These are phyloP conservation scores for Phytophthora sansomeana DNA, from an alignment of 352 stramenopile genomes.

Conservation along the genomic window DNA sequence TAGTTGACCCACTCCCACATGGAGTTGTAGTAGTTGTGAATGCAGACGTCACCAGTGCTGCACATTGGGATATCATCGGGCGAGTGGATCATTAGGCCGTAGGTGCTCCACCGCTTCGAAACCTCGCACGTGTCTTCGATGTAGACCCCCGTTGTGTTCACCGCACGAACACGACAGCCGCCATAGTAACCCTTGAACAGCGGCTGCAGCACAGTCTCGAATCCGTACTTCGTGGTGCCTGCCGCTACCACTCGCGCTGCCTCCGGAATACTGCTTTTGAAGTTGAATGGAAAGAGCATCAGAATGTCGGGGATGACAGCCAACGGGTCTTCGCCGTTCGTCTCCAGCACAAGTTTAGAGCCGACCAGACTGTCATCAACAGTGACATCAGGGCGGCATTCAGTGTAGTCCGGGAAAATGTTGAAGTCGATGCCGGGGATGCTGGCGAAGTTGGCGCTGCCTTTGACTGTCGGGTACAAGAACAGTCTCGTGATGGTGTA, in stretches of 20 bases:
- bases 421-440: slow-evolving; percentile 42
- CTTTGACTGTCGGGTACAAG: slow-evolving; percentile 32
- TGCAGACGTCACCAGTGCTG: slow-evolving; percentile 27
- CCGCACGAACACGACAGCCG: slow-evolving; percentile 30
- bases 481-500: slow-evolving; percentile 32
- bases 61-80: slow-evolving; percentile 41
- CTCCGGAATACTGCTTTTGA: slow-evolving; percentile 27
- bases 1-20: slow-evolving; percentile 37
- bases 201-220: slow-evolving; percentile 21
- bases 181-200: slow-evolving; percentile 40
- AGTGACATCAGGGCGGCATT: slow-evolving; percentile 30
- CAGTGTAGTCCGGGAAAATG: slow-evolving; percentile 41
- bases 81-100: slow-evolving; percentile 37
- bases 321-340: slow-evolving; percentile 25
- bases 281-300: slow-evolving; percentile 41
- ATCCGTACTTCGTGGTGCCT: slow-evolving; percentile 10
- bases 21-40: slow-evolving; percentile 44
- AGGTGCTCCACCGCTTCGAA: slow-evolving; percentile 23
- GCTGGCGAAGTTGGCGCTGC: slow-evolving; percentile 30
- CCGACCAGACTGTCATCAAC: slow-evolving; percentile 21
- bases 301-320: slow-evolving; percentile 26
- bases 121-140: slow-evolving; percentile 31
- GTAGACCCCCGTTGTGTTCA: slow-evolving; percentile 29
- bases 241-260: slow-evolving; percentile 7
- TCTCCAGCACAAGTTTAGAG: slow-evolving; percentile 28